Conservation (phyloP, 805 yeast genomes). For the Millerago galiae region DNA sequence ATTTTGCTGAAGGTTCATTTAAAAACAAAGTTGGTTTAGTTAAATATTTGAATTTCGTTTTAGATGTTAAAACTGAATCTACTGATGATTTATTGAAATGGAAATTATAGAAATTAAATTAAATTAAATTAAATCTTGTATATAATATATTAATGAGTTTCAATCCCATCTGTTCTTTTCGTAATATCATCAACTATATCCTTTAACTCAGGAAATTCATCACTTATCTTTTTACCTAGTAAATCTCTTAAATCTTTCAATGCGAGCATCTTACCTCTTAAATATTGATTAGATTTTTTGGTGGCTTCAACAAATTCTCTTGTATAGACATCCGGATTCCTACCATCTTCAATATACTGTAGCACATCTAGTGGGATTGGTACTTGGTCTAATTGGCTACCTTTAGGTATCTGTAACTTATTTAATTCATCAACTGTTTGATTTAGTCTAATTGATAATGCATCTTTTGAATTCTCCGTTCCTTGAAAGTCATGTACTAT, state of each 20-base stretch:
- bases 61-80: slow-evolving; percentile 29
- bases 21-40: slow-evolving; percentile 53
- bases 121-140: not conserved
- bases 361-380: slow-evolving; percentile 79
- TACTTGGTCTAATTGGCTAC: slow-evolving; percentile 32
- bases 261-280: slow-evolving; percentile 79
- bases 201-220: slow-evolving; percentile 74
- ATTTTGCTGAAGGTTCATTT: slow-evolving; percentile 44
- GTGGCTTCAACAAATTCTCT: slow-evolving; percentile 94
- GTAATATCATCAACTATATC: slow-evolving; percentile 52
- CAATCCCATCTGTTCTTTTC: slow-evolving; percentile 30
- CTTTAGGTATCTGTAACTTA: slow-evolving; percentile 24
- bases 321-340: slow-evolving; percentile 95
- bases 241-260: slow-evolving; percentile 55
- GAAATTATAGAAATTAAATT: slow-evolving; percentile 16
- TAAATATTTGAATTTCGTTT: slow-evolving; percentile 51
- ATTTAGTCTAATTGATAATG: slow-evolving; percentile 32
- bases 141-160: not conserved
- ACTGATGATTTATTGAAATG: slow-evolving; percentile 12
- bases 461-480: slow-evolving; percentile 69
- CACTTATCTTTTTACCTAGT: slow-evolving; percentile 60
- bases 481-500: slow-evolving; percentile 92
- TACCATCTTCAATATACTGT: slow-evolving; percentile 88
- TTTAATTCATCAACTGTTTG: slow-evolving; percentile 36
- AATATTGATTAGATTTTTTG: slow-evolving; percentile 80